These are phyloP conservation scores for Colletotrichum sojae DNA, from an alignment of 2,329 filamentous ascomycete genomes.

Conservation along the genomic window DNA sequence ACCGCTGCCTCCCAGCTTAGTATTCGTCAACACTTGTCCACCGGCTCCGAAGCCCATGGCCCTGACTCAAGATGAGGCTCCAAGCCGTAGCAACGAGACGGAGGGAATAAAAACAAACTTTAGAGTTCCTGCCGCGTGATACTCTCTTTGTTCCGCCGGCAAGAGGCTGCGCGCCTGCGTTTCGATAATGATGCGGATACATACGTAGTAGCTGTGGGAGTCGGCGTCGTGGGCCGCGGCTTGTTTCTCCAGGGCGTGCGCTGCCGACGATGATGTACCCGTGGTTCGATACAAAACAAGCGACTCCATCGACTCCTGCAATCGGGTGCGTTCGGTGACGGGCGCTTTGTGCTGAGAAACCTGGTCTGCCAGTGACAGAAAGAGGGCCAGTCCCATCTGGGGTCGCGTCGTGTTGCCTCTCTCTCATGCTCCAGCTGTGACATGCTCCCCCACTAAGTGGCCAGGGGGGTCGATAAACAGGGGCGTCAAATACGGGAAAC, in stretches of 20 bases:
- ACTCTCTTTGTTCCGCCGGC: conserved; percentile 25
- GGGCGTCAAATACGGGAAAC: conserved; percentile 38
- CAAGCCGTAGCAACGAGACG: conserved; percentile 36
- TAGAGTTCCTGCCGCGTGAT: conserved; percentile 25
- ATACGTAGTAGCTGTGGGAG: neutral
- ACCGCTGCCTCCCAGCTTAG: conserved; percentile 15
- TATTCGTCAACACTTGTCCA: neutral
- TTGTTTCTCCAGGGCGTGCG: conserved; percentile 7
- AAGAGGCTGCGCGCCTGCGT: conserved; percentile 6
- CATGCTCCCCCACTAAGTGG: conserved; percentile 30
- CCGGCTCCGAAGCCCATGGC: conserved; percentile 19
- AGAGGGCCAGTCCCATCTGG: conserved; percentile 27
- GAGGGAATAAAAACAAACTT: conserved; percentile 18
- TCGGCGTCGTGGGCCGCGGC: neutral
- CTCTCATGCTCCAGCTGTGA: conserved; percentile 30
- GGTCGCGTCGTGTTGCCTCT: conserved; percentile 36
- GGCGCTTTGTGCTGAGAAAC: conserved; percentile 24
- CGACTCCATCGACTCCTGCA: conserved; percentile 16
- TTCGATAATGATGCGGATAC: neutral
- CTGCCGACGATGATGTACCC: conserved; percentile 8
- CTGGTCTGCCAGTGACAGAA: conserved; percentile 26
- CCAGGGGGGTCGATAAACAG: conserved; percentile 21
- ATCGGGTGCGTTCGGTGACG: conserved; percentile 16
- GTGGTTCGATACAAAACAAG: conserved; percentile 1
- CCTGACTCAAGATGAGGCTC: conserved; percentile 36